Conservation (phyloP, 2,329 filamentous ascomycete genomes). For the Fusarium buharicum region DNA sequence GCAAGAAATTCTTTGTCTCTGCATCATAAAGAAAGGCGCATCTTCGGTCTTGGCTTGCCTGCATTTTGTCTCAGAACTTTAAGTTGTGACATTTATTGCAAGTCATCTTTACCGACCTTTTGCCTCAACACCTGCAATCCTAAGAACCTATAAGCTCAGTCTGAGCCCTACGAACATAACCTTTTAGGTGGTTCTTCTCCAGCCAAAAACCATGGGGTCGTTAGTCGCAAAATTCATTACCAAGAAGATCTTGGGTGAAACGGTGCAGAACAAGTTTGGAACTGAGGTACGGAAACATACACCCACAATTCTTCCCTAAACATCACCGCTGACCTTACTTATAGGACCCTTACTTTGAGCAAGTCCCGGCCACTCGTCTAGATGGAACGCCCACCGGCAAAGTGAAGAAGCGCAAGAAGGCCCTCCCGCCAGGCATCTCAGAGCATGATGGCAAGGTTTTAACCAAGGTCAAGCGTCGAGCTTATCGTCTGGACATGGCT, state of each 20-base stretch:
- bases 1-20: slow-evolving; percentile 6
- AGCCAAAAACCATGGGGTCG: slow-evolving; percentile 58
- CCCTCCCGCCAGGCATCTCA: slow-evolving; percentile 83
- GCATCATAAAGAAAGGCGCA: slow-evolving; percentile 11
- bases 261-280: slow-evolving; percentile 67
- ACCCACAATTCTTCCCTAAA: not conserved
- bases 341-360: slow-evolving; percentile 91
- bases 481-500: slow-evolving; percentile 85
- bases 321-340: slow-evolving; percentile 10
- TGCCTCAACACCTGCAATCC: not conserved
- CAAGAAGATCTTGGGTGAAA: slow-evolving; percentile 68
- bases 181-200: not conserved
- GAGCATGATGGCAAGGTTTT: slow-evolving; percentile 83
- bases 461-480: slow-evolving; percentile 84
- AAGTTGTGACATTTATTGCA: slow-evolving; percentile 15
- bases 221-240: slow-evolving; percentile 64
- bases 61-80: slow-evolving; percentile 24
- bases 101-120: slow-evolving; percentile 1
- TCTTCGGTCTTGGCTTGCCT: slow-evolving; percentile 17
- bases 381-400: slow-evolving; percentile 74
- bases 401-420: slow-evolving; percentile 85
- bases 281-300: slow-evolving; percentile 57
- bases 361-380: slow-evolving; percentile 77
- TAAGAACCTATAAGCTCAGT: not conserved
- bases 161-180: not conserved